phyloP scores from a whole-genome alignment of 75 land plant species.

The Pseudotsuga menziesii region DNA sequence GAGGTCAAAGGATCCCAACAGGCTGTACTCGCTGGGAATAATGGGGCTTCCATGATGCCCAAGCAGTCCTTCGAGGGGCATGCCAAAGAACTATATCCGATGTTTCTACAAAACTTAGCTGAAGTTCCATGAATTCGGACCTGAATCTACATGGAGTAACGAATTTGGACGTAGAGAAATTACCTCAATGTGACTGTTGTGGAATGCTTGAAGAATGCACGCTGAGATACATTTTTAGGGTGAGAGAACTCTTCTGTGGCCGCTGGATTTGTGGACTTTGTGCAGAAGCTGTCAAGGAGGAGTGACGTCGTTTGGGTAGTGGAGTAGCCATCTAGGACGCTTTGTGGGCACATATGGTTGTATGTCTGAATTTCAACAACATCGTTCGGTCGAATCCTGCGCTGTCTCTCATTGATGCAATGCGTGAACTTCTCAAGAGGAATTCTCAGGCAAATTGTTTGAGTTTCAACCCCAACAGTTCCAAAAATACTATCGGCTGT shows the following conservation, averaged over 20 bases:
- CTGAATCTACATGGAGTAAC: too few relatives aligned
- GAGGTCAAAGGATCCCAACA: too few relatives aligned
- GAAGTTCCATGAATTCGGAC: too few relatives aligned
- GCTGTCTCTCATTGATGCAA: conserved; percentile 34
- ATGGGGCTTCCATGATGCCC: too few relatives aligned
- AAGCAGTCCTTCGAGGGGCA: too few relatives aligned
- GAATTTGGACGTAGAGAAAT: not conserved
- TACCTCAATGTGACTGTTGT: conserved; percentile 72
- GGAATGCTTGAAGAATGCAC: conserved; percentile 81
- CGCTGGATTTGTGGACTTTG: conserved; percentile 83
- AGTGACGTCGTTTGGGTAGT: conserved; percentile 8
- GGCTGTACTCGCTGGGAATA: too few relatives aligned
- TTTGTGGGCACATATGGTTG: conserved; percentile 31
- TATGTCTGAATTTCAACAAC: conserved; percentile 57
- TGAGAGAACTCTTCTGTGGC: conserved; percentile 40
- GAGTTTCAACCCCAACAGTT: not conserved
- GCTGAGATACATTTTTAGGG: conserved; percentile 28
- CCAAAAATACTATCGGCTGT: conserved; percentile 1
- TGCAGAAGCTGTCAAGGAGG: conserved; percentile 76
- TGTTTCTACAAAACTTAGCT: too few relatives aligned
- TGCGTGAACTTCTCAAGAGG: conserved; percentile 37
- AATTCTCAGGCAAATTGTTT: conserved; percentile 5
- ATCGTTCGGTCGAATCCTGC: conserved; percentile 50
- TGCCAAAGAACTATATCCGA: too few relatives aligned
- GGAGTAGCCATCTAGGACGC: conserved; percentile 37